A percentile compares a stretch with the other conserved stretches of the same genome.
phyloP scores from a whole-genome alignment of 768 basidiomycete species.

The Imleria badia region DNA sequence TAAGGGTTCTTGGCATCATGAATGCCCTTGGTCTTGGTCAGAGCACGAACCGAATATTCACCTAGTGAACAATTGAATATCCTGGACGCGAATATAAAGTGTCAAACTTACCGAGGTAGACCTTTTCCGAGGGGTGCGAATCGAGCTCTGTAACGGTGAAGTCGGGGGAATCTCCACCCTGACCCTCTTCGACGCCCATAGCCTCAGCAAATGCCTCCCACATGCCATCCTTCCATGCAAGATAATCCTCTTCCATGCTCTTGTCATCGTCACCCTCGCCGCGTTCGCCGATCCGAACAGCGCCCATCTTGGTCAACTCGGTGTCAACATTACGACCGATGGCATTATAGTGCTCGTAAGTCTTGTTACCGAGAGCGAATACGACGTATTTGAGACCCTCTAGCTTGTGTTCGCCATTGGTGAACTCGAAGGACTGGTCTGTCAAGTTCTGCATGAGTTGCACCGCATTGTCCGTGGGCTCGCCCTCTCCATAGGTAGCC shows the following conservation, averaged over 20 bases:
- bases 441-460: slow-evolving; percentile 90
- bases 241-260: slow-evolving; percentile 99
- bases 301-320: slow-evolving; percentile 76
- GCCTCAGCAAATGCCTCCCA: slow-evolving; percentile 85
- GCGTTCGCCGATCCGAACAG: slow-evolving; percentile 76
- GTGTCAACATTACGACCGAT: slow-evolving; percentile 81
- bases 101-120: slow-evolving; percentile 76
- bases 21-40: slow-evolving; percentile 91
- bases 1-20: slow-evolving; percentile 98
- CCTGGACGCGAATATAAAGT: not conserved
- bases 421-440: slow-evolving; percentile 86
- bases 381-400: slow-evolving; percentile 91
- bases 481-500: slow-evolving; percentile 98
- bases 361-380: slow-evolving; percentile 90
- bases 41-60: slow-evolving; percentile 92
- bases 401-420: slow-evolving; percentile 71
- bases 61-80: slow-evolving; percentile 42
- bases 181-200: slow-evolving; percentile 92
- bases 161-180: slow-evolving; percentile 92
- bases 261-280: slow-evolving; percentile 99
- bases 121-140: slow-evolving; percentile 77
- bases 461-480: slow-evolving; percentile 97
- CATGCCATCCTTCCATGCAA: slow-evolving; percentile 99
- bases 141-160: slow-evolving; percentile 87
- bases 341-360: slow-evolving; percentile 95